phyloP scores from a whole-genome alignment of 2,329 filamentous ascomycete genomes.

The Fusarium aywerte region DNA sequence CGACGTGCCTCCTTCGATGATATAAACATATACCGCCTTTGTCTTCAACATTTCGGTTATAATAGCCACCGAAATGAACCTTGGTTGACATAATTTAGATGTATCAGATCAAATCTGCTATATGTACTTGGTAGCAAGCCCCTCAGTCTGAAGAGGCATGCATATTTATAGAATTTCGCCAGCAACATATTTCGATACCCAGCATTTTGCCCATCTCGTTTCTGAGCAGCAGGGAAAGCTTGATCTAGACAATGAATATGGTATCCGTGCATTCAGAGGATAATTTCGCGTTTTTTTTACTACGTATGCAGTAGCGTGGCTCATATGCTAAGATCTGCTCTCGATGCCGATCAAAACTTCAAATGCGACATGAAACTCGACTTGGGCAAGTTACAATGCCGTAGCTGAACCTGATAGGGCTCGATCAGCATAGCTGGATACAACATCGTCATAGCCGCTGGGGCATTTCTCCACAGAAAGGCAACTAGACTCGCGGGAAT shows the following conservation, averaged over 20 bases:
- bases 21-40: not conserved
- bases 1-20: not conserved
- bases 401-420: not conserved
- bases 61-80: not conserved
- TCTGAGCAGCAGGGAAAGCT: not conserved
- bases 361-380: conserved; percentile 20
- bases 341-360: conserved; percentile 19
- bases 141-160: not conserved
- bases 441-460: conserved; percentile 19
- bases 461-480: conserved; percentile 24
- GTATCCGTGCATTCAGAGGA: not conserved
- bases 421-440: conserved; percentile 15
- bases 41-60: not conserved
- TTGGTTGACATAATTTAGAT: too few species aligned
- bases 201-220: not conserved
- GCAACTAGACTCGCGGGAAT: conserved; percentile 29
- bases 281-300: not conserved
- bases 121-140: too few species aligned
- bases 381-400: not conserved
- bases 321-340: conserved; percentile 2
- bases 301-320: not conserved
- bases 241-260: not conserved
- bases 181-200: not conserved
- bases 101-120: too few species aligned
- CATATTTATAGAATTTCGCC: not conserved